Percentiles rank a stretch among this genome's conserved stretches.
Conservation (phyloP, 257 asterid species). For the Linderniella brevidens region DNA sequence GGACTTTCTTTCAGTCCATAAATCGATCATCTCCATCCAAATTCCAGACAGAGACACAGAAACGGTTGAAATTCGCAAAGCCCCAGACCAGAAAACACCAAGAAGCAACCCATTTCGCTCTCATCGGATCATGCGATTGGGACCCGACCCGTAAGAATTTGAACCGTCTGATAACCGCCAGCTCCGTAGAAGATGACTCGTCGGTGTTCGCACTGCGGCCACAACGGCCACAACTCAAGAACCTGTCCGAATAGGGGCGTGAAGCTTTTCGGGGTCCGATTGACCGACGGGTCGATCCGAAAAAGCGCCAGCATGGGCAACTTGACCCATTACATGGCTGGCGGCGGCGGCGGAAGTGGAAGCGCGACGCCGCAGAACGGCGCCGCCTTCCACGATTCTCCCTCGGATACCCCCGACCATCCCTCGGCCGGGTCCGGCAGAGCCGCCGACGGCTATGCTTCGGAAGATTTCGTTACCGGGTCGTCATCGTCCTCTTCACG, state of each 20-base stretch:
- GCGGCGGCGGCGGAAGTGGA: conserved; percentile 32
- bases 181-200: conserved; percentile 42
- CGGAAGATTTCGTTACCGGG: conserved; percentile 89
- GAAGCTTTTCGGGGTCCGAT: conserved; percentile 91
- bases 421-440: conserved; percentile 38
- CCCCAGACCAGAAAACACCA: too few relatives aligned
- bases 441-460: conserved; percentile 74
- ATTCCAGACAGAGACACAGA: too few relatives aligned
- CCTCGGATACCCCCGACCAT: conserved; percentile 79
- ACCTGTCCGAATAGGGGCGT: conserved; percentile 99
- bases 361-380: conserved; percentile 46
- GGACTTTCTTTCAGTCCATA: too few relatives aligned
- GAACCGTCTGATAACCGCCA: too few relatives aligned
- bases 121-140: too few relatives aligned
- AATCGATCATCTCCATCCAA: too few relatives aligned
- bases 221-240: conserved; percentile 94
- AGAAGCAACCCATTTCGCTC: too few relatives aligned
- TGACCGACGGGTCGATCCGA: conserved; percentile 95
- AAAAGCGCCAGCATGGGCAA: conserved; percentile 99
- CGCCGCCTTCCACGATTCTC: conserved; percentile 47
- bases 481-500: conserved; percentile 66
- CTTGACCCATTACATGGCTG: conserved; percentile 62
- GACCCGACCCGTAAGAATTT: too few relatives aligned
- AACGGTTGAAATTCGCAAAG: too few relatives aligned
- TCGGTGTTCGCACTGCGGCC: conserved; percentile 97